These are phyloP conservation scores for Marasmius sp. DNA, from an alignment of 1,284 basidiomycete species.

Conservation along the genomic window DNA sequence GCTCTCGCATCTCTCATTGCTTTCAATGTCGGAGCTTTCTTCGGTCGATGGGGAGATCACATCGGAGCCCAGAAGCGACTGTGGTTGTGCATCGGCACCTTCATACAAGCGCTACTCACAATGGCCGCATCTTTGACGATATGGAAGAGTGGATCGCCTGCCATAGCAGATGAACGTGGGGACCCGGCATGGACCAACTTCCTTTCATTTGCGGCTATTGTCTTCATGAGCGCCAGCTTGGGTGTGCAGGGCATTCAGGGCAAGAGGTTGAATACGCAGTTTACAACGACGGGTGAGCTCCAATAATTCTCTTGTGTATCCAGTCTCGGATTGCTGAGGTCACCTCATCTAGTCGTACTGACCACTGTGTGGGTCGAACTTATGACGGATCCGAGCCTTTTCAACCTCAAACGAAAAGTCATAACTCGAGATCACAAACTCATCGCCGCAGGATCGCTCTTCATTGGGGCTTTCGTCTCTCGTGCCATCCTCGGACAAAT, in stretches of 20 bases:
- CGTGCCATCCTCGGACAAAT: slow-evolving; percentile 54
- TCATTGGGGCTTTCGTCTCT: slow-evolving; percentile 65
- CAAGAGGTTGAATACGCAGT: slow-evolving; percentile 60
- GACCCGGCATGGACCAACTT: slow-evolving; percentile 56
- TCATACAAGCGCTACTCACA: slow-evolving; percentile 59
- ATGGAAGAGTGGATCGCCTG: slow-evolving; percentile 45
- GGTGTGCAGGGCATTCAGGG: slow-evolving; percentile 68
- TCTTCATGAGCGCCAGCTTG: slow-evolving; percentile 59
- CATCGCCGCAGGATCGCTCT: slow-evolving; percentile 52
- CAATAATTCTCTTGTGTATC: slow-evolving; percentile 16
- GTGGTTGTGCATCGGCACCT: slow-evolving; percentile 59
- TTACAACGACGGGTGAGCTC: slow-evolving; percentile 52
- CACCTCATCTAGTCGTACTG: slow-evolving; percentile 44
- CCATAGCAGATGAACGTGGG: slow-evolving; percentile 42
- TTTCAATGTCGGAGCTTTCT: slow-evolving; percentile 58
- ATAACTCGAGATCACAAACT: slow-evolving; percentile 59
- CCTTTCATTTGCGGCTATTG: slow-evolving; percentile 53
- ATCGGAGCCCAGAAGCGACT: slow-evolving; percentile 58
- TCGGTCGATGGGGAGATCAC: slow-evolving; percentile 5
- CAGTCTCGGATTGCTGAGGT: not conserved
- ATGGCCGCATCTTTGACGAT: slow-evolving; percentile 53
- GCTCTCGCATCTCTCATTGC: slow-evolving; percentile 59
- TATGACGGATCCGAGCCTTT: slow-evolving; percentile 63
- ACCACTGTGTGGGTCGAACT: slow-evolving; percentile 76
- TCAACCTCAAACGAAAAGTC: slow-evolving; percentile 37